phyloP scores from a whole-genome alignment of 2,329 filamentous ascomycete genomes.

The Aspergillus sp. region DNA sequence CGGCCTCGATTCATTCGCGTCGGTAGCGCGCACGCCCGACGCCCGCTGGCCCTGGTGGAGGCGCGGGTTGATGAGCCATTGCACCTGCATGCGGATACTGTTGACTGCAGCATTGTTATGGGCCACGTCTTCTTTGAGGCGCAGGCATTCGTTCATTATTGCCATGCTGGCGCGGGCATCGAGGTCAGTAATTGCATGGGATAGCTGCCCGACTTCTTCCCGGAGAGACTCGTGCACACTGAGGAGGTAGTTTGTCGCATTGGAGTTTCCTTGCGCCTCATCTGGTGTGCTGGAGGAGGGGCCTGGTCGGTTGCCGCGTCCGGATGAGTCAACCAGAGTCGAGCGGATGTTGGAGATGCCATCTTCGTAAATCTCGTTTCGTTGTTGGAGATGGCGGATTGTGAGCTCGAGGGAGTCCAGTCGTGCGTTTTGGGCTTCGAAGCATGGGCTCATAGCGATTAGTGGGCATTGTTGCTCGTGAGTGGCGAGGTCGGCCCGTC shows the following conservation, averaged over 20 bases:
- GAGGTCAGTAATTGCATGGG: constrained; percentile 48
- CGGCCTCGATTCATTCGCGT: background rate
- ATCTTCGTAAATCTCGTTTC: constrained; percentile 42
- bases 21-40: constrained; percentile 14
- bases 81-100: constrained; percentile 52
- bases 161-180: constrained; percentile 56
- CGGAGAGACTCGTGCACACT: constrained; percentile 54
- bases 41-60: constrained; percentile 38
- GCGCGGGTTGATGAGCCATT: constrained; percentile 54
- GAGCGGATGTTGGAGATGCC: constrained; percentile 36
- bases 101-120: constrained; percentile 54
- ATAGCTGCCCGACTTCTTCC: constrained; percentile 50
- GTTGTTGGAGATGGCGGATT: constrained; percentile 37
- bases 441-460: constrained; percentile 38
- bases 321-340: constrained; percentile 27
- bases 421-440: constrained; percentile 36
- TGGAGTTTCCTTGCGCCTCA: constrained; percentile 13
- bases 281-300: constrained; percentile 10
- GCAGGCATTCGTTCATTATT: constrained; percentile 54
- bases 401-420: constrained; percentile 39
- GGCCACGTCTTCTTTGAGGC: constrained; percentile 54
- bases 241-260: constrained; percentile 49
- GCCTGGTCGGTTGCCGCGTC: constrained; percentile 6
- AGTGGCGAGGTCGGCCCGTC: constrained; percentile 29
- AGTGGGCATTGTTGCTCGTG: constrained; percentile 46